Evolutionary conservation across 2,329 filamentous ascomycete genomes (phyloP), one percentile per base, ranked within the genome.

Genomic region (Neonectria magnoliae): DNA sequence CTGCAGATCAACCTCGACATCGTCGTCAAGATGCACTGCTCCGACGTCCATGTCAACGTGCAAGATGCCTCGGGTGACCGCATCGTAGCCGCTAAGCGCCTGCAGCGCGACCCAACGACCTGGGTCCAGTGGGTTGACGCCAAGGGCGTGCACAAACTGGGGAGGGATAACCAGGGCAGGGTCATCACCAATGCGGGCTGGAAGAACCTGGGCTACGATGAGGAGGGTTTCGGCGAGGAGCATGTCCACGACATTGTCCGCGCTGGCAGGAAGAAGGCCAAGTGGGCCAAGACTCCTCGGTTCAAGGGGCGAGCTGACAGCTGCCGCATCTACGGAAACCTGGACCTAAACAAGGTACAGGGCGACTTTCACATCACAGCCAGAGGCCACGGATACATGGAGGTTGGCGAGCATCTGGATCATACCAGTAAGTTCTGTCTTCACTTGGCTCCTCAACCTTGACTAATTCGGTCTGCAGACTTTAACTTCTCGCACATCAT

Each of bases 401-500:
- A 94, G 76, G 85, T 89, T 70, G 92, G 90, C 42, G 72, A 76
- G 42, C 94, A 98, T 82, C 81, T 98, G 69, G 92, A 97, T 74
- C 95, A 98, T 78, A 83, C 78, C 44, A 79, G 93, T 96, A 85
- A 80, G 90, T 83, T 41, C 56, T 33, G 3, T 2, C 7, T 9
- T 33, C 20, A 14, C 7, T 22, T 2, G 14, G 16, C 36, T 27
- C 10, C 16, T 14, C 18, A 25, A 5, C 8, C n/a, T 20, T 33
- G 14, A 16, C 63, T 78, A 61, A 79, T 73, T 11, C 45, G 25
- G 25, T 41, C 7, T 6, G 2, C 72, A 95, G 93, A 86, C 22
- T 98, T 99, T 87, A 98, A 99, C 86, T 99, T 99, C 85, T 95
- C 93, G 33, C 96, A 99, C 83, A 91, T 97, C 79, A 89, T 99